Conservation (phyloP, 2,329 filamentous ascomycete species). For the Penicillium nordicum region DNA sequence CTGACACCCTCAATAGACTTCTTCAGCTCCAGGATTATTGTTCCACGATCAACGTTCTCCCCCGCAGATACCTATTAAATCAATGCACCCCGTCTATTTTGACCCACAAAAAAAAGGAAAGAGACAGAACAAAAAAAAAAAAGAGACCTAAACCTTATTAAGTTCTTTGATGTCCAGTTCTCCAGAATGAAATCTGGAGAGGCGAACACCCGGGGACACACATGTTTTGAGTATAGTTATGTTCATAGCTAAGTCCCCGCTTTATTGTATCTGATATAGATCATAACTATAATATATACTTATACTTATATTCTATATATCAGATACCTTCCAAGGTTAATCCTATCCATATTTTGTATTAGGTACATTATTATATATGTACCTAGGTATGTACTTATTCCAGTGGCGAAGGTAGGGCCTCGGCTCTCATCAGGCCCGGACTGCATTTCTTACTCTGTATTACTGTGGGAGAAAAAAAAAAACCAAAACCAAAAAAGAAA, state of each 20-base stretch:
- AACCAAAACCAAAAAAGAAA: not conserved
- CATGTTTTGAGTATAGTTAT: not conserved
- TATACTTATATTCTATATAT: not conserved
- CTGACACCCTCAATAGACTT: not conserved
- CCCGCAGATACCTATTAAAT: not conserved
- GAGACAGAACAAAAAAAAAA: not conserved
- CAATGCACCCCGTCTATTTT: not conserved
- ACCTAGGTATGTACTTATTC: not conserved
- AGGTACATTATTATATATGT: no score
- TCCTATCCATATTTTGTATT: no score
- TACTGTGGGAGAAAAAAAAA: not conserved
- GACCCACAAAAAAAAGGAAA: not conserved
- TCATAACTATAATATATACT: not conserved
- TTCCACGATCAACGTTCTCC: not conserved
- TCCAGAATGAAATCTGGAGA: not conserved
- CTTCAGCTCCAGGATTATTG: not conserved
- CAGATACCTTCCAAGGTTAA: no score
- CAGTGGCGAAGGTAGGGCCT: not conserved
- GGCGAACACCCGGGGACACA: not conserved
- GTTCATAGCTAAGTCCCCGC: not conserved
- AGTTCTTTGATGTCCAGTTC: not conserved
- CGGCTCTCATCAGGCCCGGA: not conserved
- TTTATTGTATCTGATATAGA: not conserved
- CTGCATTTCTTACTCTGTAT: not conserved
- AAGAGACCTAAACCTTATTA: not conserved